These are phyloP conservation scores for Sequoiadendron giganteum DNA, from an alignment of 75 land plant genomes.

Conservation along the genomic window DNA sequence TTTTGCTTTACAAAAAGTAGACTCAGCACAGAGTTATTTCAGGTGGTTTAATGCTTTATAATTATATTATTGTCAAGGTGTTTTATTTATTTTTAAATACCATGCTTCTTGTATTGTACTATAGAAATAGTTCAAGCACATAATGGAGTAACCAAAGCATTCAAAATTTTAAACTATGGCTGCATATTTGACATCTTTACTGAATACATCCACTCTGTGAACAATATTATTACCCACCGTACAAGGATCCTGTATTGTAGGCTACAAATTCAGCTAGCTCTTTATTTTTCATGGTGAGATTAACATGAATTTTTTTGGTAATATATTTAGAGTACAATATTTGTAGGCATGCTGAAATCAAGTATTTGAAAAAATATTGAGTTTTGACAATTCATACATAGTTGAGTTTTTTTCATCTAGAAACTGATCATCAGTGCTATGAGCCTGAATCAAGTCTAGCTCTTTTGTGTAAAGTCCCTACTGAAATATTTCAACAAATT, in stretches of 20 bases:
- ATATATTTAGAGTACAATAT: not conserved
- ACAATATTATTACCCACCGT: not conserved
- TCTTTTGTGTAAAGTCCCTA: not conserved
- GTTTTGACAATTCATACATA: not conserved
- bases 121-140: not conserved
- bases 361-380: not conserved
- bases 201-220: not conserved
- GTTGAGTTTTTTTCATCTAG: not conserved
- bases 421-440: not conserved
- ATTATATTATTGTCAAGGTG: not conserved
- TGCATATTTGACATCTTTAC: not conserved
- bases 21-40: conserved; percentile 57
- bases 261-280: not conserved
- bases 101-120: not conserved
- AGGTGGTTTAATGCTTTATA: conserved; percentile 43
- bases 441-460: not conserved
- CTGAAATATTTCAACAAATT: no score
- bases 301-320: not conserved
- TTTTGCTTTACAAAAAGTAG: conserved; percentile 80
- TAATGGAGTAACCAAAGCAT: not conserved
- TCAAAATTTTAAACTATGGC: not conserved
- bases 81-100: not conserved
- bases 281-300: not conserved
- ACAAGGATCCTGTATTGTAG: not conserved
- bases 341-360: not conserved